A percentile compares a stretch with the other conserved stretches of the same genome.
These are phyloP conservation scores for Singerocomus inundabilis DNA, from an alignment of 1,284 basidiomycete species.

Conservation along the genomic window DNA sequence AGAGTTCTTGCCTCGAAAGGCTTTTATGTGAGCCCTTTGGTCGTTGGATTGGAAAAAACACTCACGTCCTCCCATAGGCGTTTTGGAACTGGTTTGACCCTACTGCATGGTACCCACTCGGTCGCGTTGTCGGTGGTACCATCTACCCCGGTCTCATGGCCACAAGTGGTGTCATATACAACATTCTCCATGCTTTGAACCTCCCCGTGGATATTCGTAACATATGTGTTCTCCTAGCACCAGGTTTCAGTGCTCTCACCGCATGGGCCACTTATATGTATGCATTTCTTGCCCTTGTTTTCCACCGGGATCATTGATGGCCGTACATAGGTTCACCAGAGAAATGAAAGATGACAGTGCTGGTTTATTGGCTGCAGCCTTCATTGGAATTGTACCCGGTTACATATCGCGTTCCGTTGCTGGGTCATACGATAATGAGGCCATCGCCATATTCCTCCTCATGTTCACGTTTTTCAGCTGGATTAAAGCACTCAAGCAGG, in stretches of 20 bases:
- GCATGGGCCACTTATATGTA: slow-evolving; percentile 98
- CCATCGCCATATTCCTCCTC: slow-evolving; percentile 99
- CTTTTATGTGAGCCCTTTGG: slow-evolving; percentile 77
- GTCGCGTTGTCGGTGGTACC: slow-evolving; percentile 96
- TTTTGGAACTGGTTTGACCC: slow-evolving; percentile 99
- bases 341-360: slow-evolving; percentile 94
- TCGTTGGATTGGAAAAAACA: background rate
- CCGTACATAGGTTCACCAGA: slow-evolving; percentile 76
- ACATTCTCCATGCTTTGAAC: slow-evolving; percentile 82
- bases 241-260: slow-evolving; percentile 94
- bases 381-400: slow-evolving; percentile 96
- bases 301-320: background rate
- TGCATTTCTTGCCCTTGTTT: slow-evolving; percentile 26
- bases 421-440: slow-evolving; percentile 99
- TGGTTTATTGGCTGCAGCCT: slow-evolving; percentile 94
- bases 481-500: slow-evolving; percentile 96
- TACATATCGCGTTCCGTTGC: slow-evolving; percentile 99
- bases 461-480: slow-evolving; percentile 99
- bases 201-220: slow-evolving; percentile 98
- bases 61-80: slow-evolving; percentile 55
- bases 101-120: slow-evolving; percentile 98
- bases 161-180: slow-evolving; percentile 96
- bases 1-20: slow-evolving; percentile 84
- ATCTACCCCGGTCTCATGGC: slow-evolving; percentile 99
- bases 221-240: slow-evolving; percentile 95